Base-by-base conservation (phyloP, 352 stramenopile species). In the Phytopythium helicoides region DNA sequence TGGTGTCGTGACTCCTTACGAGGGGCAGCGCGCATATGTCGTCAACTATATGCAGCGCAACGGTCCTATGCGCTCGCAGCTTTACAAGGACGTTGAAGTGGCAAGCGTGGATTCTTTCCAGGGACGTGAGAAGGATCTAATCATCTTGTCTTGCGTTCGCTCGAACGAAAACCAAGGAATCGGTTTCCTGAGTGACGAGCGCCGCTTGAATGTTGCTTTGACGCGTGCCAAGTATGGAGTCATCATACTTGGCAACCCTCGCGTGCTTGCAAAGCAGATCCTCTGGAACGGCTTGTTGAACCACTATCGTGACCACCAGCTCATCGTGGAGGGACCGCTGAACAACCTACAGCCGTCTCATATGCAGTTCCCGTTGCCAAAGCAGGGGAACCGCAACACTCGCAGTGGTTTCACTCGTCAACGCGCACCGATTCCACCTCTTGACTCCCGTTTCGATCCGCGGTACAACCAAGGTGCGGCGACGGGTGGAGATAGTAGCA, bases 91-190 rank as follows among this genome's bases (percentile, higher is more conserved):
- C 10, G 97, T 99, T 39, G 97, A 99, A 83, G 96, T 99, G 16
- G 97, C 97, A 15, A 98, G 85, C 54, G 97, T 99, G 6, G 97
- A 99, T 81, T 97, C 95, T 54, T 99, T 99, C 68, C 97, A 99
- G 74, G 97, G 97, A 12, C 94, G 97, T 34, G 97, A 99, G 64
- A 99, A 99, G 73, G 97, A 99, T 70, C 88, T 98, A 47, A 99
- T 99, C 57, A 96, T 98, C 57, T 64, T 98, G 19, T 99, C 96
- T 10, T 99, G 97, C 67, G 97, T 99, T 26, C 92, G 96, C 47
- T 99, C 96, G n/a, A 99, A 99, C 67, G 95, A 99, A 56, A 97
- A 97, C 66, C 96, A 99, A 52, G 97, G 97, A 16, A 99, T 99
- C 66, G 97, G 97, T 21, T 99, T 99, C 65, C 62, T 99, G 22